These are phyloP conservation scores for Sporothrix inflata DNA, from an alignment of 2,329 filamentous ascomycete genomes.

Conservation along the genomic window DNA sequence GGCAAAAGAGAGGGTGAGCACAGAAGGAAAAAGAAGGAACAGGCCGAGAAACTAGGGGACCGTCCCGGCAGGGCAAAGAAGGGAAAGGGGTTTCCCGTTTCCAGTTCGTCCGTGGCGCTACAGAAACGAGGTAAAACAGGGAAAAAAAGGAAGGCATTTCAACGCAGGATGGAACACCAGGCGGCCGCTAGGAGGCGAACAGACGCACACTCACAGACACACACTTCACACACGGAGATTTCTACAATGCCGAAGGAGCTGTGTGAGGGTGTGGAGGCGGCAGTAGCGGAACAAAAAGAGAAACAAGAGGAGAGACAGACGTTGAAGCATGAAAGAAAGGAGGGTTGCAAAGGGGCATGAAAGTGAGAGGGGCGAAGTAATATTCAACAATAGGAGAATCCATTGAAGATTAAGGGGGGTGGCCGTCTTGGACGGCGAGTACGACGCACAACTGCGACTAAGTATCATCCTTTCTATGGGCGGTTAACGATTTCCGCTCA, in stretches of 20 bases:
- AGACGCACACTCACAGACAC: background rate
- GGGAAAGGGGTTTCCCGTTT: background rate
- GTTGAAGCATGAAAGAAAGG: no score
- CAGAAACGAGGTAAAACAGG: background rate
- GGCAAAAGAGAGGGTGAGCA: background rate
- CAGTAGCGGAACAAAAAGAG: background rate
- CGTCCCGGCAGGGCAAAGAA: background rate
- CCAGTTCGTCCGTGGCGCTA: background rate
- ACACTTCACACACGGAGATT: background rate
- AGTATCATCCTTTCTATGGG: background rate
- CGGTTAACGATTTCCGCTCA: background rate
- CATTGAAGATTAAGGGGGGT: background rate
- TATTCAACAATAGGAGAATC: background rate
- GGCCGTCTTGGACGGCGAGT: background rate
- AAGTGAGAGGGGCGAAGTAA: background rate
- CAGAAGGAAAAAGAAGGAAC: background rate
- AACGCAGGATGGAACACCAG: background rate
- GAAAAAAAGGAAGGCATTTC: background rate
- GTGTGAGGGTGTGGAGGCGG: background rate
- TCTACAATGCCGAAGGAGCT: background rate
- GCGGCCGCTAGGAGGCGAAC: background rate
- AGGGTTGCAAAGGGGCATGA: background rate
- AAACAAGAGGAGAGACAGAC: background rate
- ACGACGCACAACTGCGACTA: background rate
- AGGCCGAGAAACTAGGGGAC: slow-evolving; percentile 1